These are phyloP conservation scores for Triticum turgidum DNA, from an alignment of 176 grass and related monocot species.

Conservation along the genomic window DNA sequence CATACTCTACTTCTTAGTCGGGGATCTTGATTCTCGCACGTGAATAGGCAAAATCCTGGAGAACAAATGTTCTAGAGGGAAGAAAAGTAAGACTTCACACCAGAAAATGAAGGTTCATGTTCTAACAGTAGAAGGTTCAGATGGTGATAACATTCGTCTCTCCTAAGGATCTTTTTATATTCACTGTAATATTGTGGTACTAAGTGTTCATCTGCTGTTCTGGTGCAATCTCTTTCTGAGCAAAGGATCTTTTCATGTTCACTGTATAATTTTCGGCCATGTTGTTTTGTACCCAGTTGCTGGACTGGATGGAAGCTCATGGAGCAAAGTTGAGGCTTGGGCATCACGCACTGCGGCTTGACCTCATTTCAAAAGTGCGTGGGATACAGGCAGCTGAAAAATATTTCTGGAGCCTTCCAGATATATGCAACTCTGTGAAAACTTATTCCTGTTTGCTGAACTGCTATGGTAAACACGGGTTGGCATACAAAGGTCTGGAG, in stretches of 20 bases:
- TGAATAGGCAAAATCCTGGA: neutral
- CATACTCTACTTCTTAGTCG: neutral
- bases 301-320: conserved; percentile 38
- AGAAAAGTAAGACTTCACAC: neutral
- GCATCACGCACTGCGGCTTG: conserved; percentile 41
- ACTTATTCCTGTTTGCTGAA: conserved; percentile 29
- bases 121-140: neutral
- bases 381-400: conserved; percentile 41
- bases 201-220: neutral
- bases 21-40: neutral
- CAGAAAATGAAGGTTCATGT: neutral
- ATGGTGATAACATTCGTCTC: neutral
- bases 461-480: neutral
- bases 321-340: conserved; percentile 17
- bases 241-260: neutral
- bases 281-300: conserved; percentile 28
- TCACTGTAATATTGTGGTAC: neutral
- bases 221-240: neutral
- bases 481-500: conserved; percentile 33
- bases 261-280: neutral
- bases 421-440: neutral
- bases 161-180: too few relatives aligned
- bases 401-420: neutral
- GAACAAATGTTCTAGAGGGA: neutral
- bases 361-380: conserved; percentile 40